Evolutionary conservation across 129 eudicot genomes (phyloP).

Genomic region (Sambucus nigra): DNA sequence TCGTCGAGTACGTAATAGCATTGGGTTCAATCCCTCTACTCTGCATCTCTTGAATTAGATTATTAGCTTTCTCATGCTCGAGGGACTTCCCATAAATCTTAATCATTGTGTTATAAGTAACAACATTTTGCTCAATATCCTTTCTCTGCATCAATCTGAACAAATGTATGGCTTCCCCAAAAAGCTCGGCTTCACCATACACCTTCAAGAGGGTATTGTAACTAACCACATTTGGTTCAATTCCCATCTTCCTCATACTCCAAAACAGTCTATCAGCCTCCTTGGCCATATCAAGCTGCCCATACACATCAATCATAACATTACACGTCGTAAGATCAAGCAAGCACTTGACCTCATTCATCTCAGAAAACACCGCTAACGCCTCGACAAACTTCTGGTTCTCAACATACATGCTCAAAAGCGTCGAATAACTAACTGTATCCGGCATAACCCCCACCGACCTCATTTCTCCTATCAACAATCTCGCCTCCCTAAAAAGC

Average conservation of each 20-base stretch:
- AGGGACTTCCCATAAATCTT: slow-evolving; percentile 75
- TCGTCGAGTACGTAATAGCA: slow-evolving; percentile 78
- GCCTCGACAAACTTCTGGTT: slow-evolving; percentile 74
- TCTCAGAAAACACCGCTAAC: slow-evolving; percentile 61
- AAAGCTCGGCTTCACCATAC: slow-evolving; percentile 93
- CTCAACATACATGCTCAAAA: slow-evolving; percentile 62
- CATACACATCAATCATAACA: slow-evolving; percentile 87
- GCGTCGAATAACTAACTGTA: slow-evolving; percentile 73
- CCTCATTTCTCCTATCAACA: slow-evolving; percentile 62
- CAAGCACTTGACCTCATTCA: slow-evolving; percentile 50
- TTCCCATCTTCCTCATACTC: slow-evolving; percentile 79
- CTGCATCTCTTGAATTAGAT: slow-evolving; percentile 83
- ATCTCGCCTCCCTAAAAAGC: slow-evolving; percentile 63
- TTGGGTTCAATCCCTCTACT: slow-evolving; percentile 80
- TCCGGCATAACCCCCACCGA: slow-evolving; percentile 51
- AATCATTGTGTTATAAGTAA: slow-evolving; percentile 86
- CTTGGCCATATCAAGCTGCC: slow-evolving; percentile 94
- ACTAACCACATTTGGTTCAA: slow-evolving; percentile 88
- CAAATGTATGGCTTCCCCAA: slow-evolving; percentile 91
- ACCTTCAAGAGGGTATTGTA: slow-evolving; percentile 86
- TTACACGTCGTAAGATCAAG: slow-evolving; percentile 82
- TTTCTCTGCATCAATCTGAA: slow-evolving; percentile 94
- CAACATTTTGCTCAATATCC: slow-evolving; percentile 67
- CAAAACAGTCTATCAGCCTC: slow-evolving; percentile 84
- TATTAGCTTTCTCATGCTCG: slow-evolving; percentile 83